Evolutionary conservation across 176 grass and related monocot species (phyloP).

Genomic region (Oryza officinalis): DNA sequence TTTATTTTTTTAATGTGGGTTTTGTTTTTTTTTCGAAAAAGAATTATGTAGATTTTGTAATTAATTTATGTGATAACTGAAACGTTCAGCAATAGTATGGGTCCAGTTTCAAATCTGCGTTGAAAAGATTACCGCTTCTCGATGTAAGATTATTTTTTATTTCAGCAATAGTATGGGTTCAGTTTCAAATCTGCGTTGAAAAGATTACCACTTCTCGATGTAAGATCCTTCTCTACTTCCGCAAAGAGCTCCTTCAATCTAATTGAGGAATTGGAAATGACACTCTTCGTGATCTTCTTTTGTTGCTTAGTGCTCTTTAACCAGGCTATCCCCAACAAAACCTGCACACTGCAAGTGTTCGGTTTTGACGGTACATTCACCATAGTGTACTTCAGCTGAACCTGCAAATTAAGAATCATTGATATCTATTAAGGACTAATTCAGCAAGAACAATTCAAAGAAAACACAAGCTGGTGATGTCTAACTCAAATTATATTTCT

Average conservation of each 20-base stretch:
- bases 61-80: not conserved
- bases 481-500: not conserved
- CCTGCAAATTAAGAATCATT: slow-evolving; percentile 48
- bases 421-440: slow-evolving; percentile 9
- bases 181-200: not conserved
- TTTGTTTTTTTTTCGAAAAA: not conserved
- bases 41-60: slow-evolving; percentile 16
- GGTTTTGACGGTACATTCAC: slow-evolving; percentile 48
- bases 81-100: not conserved
- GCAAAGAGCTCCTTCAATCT: slow-evolving; percentile 71
- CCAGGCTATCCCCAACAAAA: slow-evolving; percentile 78
- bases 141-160: slow-evolving; percentile 62
- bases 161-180: slow-evolving; percentile 19
- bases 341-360: slow-evolving; percentile 66
- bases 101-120: not conserved
- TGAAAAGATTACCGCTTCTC: slow-evolving; percentile 40
- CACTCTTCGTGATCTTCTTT: slow-evolving; percentile 82
- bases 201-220: slow-evolving; percentile 43
- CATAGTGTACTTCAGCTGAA: slow-evolving; percentile 79
- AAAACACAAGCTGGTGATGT: not conserved
- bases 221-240: slow-evolving; percentile 68
- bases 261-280: slow-evolving; percentile 56
- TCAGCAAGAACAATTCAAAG: not conserved
- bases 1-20: slow-evolving; percentile 17
- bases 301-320: slow-evolving; percentile 80